Evolutionary conservation across 2,329 filamentous ascomycete genomes (phyloP), one percentile per base, ranked within the genome.

Genomic region (Dactylellina leptospora): DNA sequence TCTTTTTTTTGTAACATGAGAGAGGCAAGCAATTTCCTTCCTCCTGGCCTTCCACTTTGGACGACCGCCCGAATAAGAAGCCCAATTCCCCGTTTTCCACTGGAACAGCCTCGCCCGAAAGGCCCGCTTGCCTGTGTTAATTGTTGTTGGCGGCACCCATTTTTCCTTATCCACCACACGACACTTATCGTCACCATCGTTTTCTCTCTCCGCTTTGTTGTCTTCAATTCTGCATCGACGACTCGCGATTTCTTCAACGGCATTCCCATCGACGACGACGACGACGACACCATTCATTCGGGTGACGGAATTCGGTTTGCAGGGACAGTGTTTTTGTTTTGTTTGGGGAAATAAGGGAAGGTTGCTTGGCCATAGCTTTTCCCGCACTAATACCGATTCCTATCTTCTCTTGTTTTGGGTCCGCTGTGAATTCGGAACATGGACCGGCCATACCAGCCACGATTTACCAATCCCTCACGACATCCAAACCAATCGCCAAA

Each of bases 31-130:
- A 68, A 53, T 68, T 60, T 51, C 47, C 53, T 58, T 54, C 59
- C 68, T 72, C 68, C 68, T 72, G 59, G 68, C 68, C 68, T 72
- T 72, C 68, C 68, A 59, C 68, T 72, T 72, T 63, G 53, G 68
- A 72, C 33, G 58, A 53, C 59, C 38, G 40, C 61, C 61, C 61
- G 59, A 72, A 72, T 72, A 72, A 72, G 68, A 72, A 72, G 59
- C 47, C 58, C 53, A 64, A 64, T 56, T 72, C 59, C 68, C 68
- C 68, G 59, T 72, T 72, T 64, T 64, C 33, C 54, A 27, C 68
- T 72, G 59, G 59, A 68, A 68, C 62, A 59, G 45, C 45, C 59
- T 72, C 59, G 68, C 68, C 68, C 58, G 66, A 58, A 54, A 58
- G 58, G 66, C 56, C 66, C 51, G 68, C 59, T 40, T 58, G 51